Percentiles rank a stretch among this genome's conserved stretches.
Evolutionary conservation across 768 basidiomycete species (phyloP).

Genomic region (Boletus barrowsii): DNA sequence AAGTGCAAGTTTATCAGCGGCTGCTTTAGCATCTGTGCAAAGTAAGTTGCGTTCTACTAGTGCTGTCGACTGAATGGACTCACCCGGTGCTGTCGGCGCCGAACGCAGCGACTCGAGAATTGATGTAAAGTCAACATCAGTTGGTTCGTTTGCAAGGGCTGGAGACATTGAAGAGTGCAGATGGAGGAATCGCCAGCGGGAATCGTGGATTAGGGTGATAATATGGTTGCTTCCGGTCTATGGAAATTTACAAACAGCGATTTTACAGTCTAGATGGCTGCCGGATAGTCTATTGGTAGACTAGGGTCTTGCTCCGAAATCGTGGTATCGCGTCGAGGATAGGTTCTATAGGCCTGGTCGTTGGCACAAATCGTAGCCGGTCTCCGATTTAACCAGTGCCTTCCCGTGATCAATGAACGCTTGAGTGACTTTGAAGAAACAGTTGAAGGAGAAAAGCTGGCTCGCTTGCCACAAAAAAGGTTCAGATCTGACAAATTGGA

Average conservation of each 20-base stretch:
- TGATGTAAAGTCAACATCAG: constrained; percentile 42
- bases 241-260: constrained; percentile 5
- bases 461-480: background rate
- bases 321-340: constrained; percentile 8
- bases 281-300: background rate
- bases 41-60: background rate
- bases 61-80: constrained; percentile 10
- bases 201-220: constrained; percentile 21
- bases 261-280: constrained; percentile 13
- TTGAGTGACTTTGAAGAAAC: background rate
- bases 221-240: constrained; percentile 21
- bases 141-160: constrained; percentile 45
- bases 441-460: background rate
- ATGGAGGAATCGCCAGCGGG: constrained; percentile 10
- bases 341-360: background rate
- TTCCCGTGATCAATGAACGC: background rate
- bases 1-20: constrained; percentile 76
- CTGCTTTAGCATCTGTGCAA: constrained; percentile 74
- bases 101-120: constrained; percentile 45
- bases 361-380: background rate
- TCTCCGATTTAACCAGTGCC: background rate
- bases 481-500: constrained; percentile 7
- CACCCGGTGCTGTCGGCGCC: constrained; percentile 64
- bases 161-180: constrained; percentile 45
- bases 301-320: background rate